phyloP scores from a whole-genome alignment of 106 monocot species.

The Alisma plantagoaquatica region DNA sequence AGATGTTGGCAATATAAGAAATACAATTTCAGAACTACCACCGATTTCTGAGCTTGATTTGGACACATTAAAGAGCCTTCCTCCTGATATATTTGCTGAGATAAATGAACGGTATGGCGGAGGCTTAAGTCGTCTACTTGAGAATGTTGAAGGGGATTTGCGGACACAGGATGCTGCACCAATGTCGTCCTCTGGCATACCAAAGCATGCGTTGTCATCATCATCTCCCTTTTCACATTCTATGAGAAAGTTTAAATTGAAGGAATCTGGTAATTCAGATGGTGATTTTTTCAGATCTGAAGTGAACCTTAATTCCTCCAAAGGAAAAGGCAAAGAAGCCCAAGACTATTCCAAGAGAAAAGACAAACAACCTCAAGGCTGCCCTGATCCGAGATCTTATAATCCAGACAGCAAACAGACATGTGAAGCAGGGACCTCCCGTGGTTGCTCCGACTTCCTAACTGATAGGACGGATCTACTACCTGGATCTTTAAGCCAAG shows the following conservation, averaged over 20 bases:
- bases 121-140: slow-evolving; percentile 35
- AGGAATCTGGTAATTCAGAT: neutral
- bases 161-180: neutral
- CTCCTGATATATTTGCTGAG: slow-evolving; percentile 75
- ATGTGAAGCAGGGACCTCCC: neutral
- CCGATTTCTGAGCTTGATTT: slow-evolving; percentile 59
- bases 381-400: neutral
- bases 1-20: neutral
- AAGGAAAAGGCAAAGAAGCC: slow-evolving; percentile 23
- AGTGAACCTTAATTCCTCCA: slow-evolving; percentile 6
- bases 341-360: neutral
- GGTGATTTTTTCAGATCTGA: slow-evolving; percentile 6
- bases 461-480: slow-evolving; percentile 25
- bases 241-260: neutral
- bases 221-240: neutral
- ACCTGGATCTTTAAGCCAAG: slow-evolving; percentile 43
- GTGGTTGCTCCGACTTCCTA: neutral
- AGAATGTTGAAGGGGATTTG: slow-evolving; percentile 12
- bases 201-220: neutral
- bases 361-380: slow-evolving; percentile 13
- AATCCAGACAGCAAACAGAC: too few relatives aligned
- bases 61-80: slow-evolving; percentile 69
- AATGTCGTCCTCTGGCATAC: neutral
- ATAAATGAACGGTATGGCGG: slow-evolving; percentile 75
- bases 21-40: slow-evolving; percentile 24